Evolutionary conservation across 202 grass and related monocot genomes (phyloP).

Genomic region (Dendrocalamus latiflorus): DNA sequence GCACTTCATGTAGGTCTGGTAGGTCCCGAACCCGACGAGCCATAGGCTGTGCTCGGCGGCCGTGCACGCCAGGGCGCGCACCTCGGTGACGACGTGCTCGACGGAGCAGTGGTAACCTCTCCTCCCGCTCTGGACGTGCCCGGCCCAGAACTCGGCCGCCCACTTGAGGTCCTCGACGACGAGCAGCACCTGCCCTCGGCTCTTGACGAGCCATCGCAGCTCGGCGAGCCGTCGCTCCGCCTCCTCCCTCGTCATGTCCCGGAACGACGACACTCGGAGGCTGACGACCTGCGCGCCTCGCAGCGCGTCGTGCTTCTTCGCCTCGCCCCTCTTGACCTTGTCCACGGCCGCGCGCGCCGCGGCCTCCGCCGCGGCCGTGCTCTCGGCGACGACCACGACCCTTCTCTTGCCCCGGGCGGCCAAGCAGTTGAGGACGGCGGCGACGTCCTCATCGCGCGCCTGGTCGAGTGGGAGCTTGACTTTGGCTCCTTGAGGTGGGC

Average conservation of each 20-base stretch:
- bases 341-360: too few relatives aligned
- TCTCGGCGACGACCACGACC: too few relatives aligned
- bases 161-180: too few relatives aligned
- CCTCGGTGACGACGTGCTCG: constrained; percentile 54
- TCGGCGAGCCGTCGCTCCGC: constrained; percentile 64
- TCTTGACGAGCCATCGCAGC: too few relatives aligned
- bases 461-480: constrained; percentile 26
- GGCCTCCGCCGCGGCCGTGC: too few relatives aligned
- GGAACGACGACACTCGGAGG: too few relatives aligned
- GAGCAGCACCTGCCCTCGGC: too few relatives aligned
- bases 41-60: constrained; percentile 33
- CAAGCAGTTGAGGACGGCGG: constrained; percentile 51
- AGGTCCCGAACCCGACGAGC: constrained; percentile 68
- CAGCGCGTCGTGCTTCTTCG: too few relatives aligned
- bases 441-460: constrained; percentile 55
- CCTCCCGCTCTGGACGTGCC: too few relatives aligned
- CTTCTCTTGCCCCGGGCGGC: constrained; percentile 46
- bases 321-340: too few relatives aligned
- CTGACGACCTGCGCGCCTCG: too few relatives aligned
- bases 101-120: constrained; percentile 51
- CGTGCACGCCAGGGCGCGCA: constrained; percentile 37
- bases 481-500: constrained; percentile 45
- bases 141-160: too few relatives aligned
- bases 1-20: constrained; percentile 66
- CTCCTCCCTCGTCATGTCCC: constrained; percentile 51